Evolutionary conservation across 805 yeast genomes (phyloP), one percentile per base, ranked within the genome.

Genomic region (Ogataea minuta): DNA sequence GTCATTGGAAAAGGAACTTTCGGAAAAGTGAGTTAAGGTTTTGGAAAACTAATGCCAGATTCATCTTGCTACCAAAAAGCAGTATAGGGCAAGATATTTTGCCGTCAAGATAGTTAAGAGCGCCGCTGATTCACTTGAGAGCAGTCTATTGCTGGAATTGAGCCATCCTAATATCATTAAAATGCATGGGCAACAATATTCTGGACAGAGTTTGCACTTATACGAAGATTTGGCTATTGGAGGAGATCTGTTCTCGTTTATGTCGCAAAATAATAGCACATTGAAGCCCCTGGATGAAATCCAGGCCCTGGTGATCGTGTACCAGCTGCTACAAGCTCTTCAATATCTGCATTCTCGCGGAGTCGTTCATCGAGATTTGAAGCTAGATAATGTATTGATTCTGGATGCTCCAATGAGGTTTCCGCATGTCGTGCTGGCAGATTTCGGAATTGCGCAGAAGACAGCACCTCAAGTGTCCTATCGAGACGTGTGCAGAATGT

Each of bases 171-270:
- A 93, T 60, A 88, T 93, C 50, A 90, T 93, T 34, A 75, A 77
- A 42, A 67, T 93, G 34, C 93, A 87, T 46, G 95, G 74, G 0
- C 15, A 27, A 3, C 90, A 85, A 9, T 71, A 87, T 59, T 84
- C 81, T 54, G 77, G 83, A 24, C 81, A 83, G 51, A 83, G 83
- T 57, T 84, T 89, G 39, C 95, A 95, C 13, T 88, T 93, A 16
- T 96, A 88, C 3, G 75, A 93, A 44, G 97, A 91, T 56, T 85
- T 90, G 60, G 98, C 97, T 2, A 81, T 93, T 8, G 98, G 98
- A 7, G 98, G 98, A 26, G 99, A 91, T 60, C 74, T 91, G 44
- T 91, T 91, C 57, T 95, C 89, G 53, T 86, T 89, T 60, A 86
- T 91, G 43, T 76, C 88, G 41, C 81, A 79, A 48, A 84, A 88